A percentile compares a stretch with the other conserved stretches of the same genome.
These are phyloP conservation scores for Actinidia chinensis DNA, from an alignment of 179 eudicot species.

Conservation along the genomic window DNA sequence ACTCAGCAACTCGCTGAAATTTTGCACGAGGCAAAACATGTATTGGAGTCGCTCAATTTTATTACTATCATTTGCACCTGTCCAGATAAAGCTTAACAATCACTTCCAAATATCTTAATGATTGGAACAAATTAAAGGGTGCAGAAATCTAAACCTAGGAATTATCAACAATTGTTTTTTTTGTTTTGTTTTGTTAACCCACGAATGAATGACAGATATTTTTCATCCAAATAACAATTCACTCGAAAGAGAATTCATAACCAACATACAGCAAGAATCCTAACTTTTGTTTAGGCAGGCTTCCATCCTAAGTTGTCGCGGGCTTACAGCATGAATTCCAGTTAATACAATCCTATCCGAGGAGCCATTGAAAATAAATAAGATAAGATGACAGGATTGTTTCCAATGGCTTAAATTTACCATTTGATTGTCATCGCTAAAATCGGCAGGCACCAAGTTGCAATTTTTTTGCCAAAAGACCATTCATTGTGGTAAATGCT, in stretches of 20 bases:
- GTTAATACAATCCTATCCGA: background rate
- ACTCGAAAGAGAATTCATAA: too few relatives aligned
- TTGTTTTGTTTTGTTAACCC: too few relatives aligned
- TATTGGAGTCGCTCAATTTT: background rate
- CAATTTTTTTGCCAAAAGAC: too few relatives aligned
- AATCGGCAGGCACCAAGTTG: background rate
- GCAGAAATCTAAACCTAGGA: too few relatives aligned
- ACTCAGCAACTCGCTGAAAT: background rate
- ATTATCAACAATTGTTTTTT: too few relatives aligned
- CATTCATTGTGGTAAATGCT: background rate
- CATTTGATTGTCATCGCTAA: background rate
- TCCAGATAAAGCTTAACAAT: background rate
- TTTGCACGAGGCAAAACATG: background rate
- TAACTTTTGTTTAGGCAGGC: background rate
- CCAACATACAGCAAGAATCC: background rate
- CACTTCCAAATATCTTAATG: background rate
- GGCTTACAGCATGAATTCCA: background rate
- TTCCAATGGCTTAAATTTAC: background rate
- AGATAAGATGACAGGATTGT: background rate
- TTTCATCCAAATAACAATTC: too few relatives aligned
- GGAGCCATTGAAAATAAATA: conserved; percentile 1
- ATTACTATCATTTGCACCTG: background rate
- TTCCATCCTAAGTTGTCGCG: background rate
- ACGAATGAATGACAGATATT: too few relatives aligned
- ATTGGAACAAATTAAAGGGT: background rate